These are phyloP conservation scores for Mytilinidion resinicola DNA, from an alignment of 495 filamentous ascomycete species.

Conservation along the genomic window DNA sequence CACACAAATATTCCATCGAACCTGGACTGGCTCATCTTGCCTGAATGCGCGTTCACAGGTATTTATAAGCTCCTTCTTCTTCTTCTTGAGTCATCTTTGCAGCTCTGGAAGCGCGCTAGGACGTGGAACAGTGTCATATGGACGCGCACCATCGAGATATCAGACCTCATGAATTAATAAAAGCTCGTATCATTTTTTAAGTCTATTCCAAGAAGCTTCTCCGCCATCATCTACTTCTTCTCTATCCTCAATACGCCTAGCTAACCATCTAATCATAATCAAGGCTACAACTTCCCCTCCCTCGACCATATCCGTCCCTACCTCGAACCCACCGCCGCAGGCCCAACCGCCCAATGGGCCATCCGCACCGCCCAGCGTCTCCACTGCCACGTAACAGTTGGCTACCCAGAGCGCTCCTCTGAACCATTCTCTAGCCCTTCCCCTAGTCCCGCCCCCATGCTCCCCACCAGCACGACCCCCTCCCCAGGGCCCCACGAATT, in stretches of 20 bases:
- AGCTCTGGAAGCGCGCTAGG: no score
- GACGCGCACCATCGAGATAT: no score
- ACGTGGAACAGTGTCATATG: no score
- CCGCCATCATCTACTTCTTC: no score
- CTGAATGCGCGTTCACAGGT: slow-evolving; percentile 87
- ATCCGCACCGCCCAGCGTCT: slow-evolving; percentile 62
- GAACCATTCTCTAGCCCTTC: not conserved
- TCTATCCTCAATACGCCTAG: no score
- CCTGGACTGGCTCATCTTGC: slow-evolving; percentile 70
- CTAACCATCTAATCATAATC: not conserved
- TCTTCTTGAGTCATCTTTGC: no score
- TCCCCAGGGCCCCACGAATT: no score
- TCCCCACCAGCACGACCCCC: slow-evolving; percentile 23
- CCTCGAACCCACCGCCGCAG: slow-evolving; percentile 70
- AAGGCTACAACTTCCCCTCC: slow-evolving; percentile 89
- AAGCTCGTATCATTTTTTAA: no score
- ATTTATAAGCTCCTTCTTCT: slow-evolving; percentile 32
- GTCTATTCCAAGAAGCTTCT: no score
- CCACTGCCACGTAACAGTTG: slow-evolving; percentile 74
- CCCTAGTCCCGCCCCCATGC: not conserved
- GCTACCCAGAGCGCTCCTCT: slow-evolving; percentile 65
- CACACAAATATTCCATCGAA: slow-evolving; percentile 44
- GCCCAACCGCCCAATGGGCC: slow-evolving; percentile 76
- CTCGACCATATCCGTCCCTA: slow-evolving; percentile 67
- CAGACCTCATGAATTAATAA: no score